These are phyloP conservation scores for Clonostachys rosea DNA, from an alignment of 2,329 filamentous ascomycete species.

Conservation along the genomic window DNA sequence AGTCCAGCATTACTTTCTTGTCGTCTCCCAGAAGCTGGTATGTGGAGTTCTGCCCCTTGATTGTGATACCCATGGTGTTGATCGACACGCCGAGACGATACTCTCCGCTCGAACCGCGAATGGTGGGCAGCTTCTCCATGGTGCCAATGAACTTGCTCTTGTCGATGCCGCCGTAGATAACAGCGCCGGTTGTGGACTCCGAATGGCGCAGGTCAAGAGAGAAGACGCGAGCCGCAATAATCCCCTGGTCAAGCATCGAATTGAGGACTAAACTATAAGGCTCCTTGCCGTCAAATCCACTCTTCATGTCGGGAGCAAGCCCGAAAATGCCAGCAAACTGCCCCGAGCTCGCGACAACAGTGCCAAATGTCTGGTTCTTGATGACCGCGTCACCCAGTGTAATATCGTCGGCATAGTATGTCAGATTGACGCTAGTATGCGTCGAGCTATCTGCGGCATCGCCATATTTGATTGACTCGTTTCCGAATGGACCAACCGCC, in stretches of 20 bases:
- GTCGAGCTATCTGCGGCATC: constrained; percentile 26
- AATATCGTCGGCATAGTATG: constrained; percentile 40
- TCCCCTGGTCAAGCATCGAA: constrained; percentile 36
- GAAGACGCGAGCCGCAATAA: constrained; percentile 45
- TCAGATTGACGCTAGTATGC: constrained; percentile 31
- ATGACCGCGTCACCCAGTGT: constrained; percentile 35
- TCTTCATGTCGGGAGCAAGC: constrained; percentile 33
- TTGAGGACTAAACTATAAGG: constrained; percentile 51
- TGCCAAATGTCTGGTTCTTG: constrained; percentile 43
- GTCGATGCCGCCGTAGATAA: constrained; percentile 51
- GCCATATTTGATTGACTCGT: constrained; percentile 30
- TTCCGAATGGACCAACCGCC: constrained; percentile 26
- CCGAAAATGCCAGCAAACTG: constrained; percentile 48
- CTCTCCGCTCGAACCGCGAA: constrained; percentile 26
- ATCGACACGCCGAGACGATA: constrained; percentile 28
- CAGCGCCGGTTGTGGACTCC: constrained; percentile 34
- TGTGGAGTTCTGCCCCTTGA: constrained; percentile 1
- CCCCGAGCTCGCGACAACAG: constrained; percentile 36
- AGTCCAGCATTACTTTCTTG: constrained; percentile 43
- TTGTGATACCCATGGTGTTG: constrained; percentile 20
- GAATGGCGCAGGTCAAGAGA: constrained; percentile 42
- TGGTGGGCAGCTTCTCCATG: constrained; percentile 35
- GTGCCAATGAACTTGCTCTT: constrained; percentile 44
- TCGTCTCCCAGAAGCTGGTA: constrained; percentile 20
- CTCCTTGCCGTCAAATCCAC: constrained; percentile 26